Evolutionary conservation across 1,284 basidiomycete species (phyloP).

Genomic region (Uromyces viciae-fabae): DNA sequence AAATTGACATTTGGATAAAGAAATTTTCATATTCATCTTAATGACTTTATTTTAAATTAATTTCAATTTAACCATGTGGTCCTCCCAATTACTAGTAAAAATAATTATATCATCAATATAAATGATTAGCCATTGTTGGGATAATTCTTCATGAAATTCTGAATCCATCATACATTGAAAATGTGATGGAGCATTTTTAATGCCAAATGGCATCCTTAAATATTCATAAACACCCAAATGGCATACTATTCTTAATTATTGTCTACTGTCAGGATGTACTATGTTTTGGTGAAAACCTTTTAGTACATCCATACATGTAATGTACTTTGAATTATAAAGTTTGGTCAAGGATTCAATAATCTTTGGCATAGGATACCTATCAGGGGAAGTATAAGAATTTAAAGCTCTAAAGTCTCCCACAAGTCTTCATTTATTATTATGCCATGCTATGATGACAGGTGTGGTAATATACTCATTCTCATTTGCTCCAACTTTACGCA

Average conservation of each 20-base stretch:
- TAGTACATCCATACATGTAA: conserved; percentile 17
- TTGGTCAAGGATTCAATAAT: background rate
- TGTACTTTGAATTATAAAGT: background rate
- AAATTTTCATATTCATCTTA: conserved; percentile 26
- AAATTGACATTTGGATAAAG: conserved; percentile 11
- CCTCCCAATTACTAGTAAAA: background rate
- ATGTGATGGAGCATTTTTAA: conserved; percentile 13
- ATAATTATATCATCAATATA: conserved; percentile 35
- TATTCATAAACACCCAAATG: conserved; percentile 27
- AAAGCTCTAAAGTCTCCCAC: conserved; percentile 21
- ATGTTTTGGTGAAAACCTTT: conserved; percentile 31
- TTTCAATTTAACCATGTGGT: background rate
- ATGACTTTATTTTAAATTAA: background rate
- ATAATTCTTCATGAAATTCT: background rate
- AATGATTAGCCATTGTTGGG: background rate
- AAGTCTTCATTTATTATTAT: background rate
- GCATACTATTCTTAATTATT: background rate
- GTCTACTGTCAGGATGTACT: background rate
- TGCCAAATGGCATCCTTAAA: conserved; percentile 22
- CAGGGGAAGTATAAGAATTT: background rate
- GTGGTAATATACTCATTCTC: conserved; percentile 11
- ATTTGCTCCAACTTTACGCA: conserved; percentile 10
- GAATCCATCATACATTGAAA: conserved; percentile 23
- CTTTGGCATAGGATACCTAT: conserved; percentile 23
- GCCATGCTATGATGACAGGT: background rate